Conservation (phyloP, 352 stramenopile genomes). For the Phytophthora fragariae region DNA sequence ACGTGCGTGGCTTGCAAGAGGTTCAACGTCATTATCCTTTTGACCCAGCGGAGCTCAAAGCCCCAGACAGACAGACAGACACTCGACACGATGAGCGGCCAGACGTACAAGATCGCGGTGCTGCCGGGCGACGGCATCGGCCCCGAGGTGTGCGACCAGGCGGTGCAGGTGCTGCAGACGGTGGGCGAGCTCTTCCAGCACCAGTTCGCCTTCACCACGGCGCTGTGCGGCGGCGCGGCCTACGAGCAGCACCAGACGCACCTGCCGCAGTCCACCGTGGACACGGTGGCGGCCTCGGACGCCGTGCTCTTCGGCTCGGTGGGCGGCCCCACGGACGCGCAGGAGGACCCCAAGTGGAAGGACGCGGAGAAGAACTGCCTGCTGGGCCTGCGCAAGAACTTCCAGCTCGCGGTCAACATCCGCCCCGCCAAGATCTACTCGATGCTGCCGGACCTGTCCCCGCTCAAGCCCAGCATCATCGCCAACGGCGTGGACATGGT, state of each 20-base stretch:
- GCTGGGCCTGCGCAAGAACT: constrained; percentile 97
- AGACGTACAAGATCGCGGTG: constrained; percentile 93
- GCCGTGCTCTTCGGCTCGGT: constrained; percentile 98
- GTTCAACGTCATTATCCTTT: constrained; percentile 30
- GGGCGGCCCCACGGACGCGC: constrained; percentile 94
- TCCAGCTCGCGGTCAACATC: constrained; percentile 98
- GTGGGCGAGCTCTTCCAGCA: constrained; percentile 87
- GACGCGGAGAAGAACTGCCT: constrained; percentile 96
- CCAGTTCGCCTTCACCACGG: constrained; percentile 94
- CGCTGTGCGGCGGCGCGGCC: constrained; percentile 96
- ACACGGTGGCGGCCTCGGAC: constrained; percentile 90
- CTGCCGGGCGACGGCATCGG: constrained; percentile 98
- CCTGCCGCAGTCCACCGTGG: constrained; percentile 95
- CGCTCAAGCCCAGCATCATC: constrained; percentile 97
- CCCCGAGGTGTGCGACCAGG: constrained; percentile 97
- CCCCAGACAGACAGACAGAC: neutral
- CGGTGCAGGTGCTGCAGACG: constrained; percentile 91
- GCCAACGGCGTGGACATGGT: constrained; percentile 98
- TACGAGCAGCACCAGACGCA: constrained; percentile 93
- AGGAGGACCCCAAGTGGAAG: constrained; percentile 91
- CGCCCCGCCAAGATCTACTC: constrained; percentile 98
- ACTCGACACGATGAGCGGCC: constrained; percentile 35
- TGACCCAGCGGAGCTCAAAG: constrained; percentile 13
- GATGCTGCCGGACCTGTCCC: constrained; percentile 97
- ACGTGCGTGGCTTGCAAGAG: neutral